Evolutionary conservation across 257 asterid species (phyloP), one percentile per base, ranked within the genome.

Genomic region (Marsdenia floribunda): DNA sequence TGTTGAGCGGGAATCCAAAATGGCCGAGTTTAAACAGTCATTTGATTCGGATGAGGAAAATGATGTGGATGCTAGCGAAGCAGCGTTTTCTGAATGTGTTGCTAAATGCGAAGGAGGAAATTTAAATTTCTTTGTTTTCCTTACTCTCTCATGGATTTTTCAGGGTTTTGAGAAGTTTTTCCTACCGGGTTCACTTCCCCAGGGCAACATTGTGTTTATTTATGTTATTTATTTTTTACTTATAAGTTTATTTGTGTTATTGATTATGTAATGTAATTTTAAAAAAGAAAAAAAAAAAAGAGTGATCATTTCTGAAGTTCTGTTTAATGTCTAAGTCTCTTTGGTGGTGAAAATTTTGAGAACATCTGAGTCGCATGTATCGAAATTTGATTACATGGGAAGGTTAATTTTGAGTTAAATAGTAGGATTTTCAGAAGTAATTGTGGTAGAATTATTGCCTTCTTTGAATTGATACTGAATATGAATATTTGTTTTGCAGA

Each of bases 41-140:
- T 76, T 19, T 72, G 96, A 87, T 53, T 87, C 88, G 11, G 96
- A 77, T 15, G 82, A 86, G 33, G 96, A 87, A 58, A 87, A 81
- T 73, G 82, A 76, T 74, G 90, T 85, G 46, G 96, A 87, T 82
- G 88, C 77, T 60, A 74, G 86, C 64, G 97, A 86, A 79, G 86
- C 84, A 49, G 83, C 74, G 35, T 70, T 95, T 80, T 75, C 87
- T 50, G 81, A 85, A 61, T 88, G 88, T 64, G 97, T 95, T 76
- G 84, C 82, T 81, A 83, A 85, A 77, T 90, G 94, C 80, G 89
- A 90, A 83, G 80, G 87, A 50, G 84, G 89, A 79, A 70, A 37
- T 54, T 22, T 64, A 1, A 22, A 12, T 59, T 47, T 44, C 47
- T 57, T 54, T 68, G 9, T 72, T 59, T 77, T 10, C 66, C 19